These are phyloP conservation scores for Firmiana major DNA, from an alignment of 345 rosid genomes.

Conservation along the genomic window DNA sequence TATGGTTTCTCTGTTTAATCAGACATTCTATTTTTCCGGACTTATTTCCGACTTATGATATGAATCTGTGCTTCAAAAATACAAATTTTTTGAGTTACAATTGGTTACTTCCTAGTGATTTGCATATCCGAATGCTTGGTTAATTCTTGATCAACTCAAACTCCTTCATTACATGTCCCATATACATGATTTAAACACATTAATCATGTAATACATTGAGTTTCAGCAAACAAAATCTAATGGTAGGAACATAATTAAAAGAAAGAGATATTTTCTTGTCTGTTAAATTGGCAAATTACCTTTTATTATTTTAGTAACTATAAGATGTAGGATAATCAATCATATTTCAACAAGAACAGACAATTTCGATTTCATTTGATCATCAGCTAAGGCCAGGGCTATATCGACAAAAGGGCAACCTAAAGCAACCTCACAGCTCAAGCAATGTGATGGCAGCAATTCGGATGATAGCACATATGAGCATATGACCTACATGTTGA, in stretches of 20 bases:
- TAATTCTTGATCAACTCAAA: background rate
- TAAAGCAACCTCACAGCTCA: background rate
- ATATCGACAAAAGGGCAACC: background rate
- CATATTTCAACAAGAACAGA: too few species aligned
- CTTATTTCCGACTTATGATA: background rate
- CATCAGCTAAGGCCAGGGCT: too few species aligned
- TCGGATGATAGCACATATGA: background rate
- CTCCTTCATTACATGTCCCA: background rate
- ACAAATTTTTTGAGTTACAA: background rate
- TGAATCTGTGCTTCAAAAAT: background rate
- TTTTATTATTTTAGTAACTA: too few species aligned
- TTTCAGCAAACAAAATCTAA: background rate
- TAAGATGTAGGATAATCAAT: too few species aligned
- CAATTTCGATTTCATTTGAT: too few species aligned
- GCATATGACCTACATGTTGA: background rate
- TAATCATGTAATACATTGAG: too few species aligned
- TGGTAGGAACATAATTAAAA: too few species aligned
- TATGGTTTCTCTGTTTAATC: background rate
- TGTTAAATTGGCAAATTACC: too few species aligned
- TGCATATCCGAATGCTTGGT: background rate
- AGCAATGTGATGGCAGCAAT: background rate
- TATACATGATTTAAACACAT: background rate
- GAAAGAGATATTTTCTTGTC: background rate
- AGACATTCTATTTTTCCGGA: background rate
- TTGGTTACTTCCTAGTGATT: background rate